Conservation (phyloP, 176 grass and related monocot species). For the Lolium rigidum region DNA sequence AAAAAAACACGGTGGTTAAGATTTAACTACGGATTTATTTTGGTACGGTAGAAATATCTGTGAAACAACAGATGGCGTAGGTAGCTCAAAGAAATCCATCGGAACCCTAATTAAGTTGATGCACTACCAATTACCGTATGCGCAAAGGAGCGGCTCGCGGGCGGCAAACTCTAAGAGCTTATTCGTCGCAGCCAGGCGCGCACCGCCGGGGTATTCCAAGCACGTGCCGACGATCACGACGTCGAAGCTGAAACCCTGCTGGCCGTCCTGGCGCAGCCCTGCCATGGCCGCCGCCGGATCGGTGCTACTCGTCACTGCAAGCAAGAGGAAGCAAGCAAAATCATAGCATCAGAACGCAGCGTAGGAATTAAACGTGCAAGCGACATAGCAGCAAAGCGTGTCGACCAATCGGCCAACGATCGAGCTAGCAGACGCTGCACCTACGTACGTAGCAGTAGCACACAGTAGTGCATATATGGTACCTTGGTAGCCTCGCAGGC, state of each 20-base stretch:
- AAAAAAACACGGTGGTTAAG: no score
- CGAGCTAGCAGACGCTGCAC: not conserved
- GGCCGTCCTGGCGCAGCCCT: not conserved
- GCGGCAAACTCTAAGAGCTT: not conserved
- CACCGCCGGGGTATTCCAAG: not conserved
- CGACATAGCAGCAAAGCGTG: not conserved
- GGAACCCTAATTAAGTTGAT: no score
- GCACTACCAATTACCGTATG: not conserved
- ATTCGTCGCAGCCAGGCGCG: no score
- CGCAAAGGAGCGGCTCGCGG: not conserved
- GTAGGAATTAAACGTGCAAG: not conserved
- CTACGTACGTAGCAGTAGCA: not conserved
- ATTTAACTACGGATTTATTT: no score
- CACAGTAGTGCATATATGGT: not conserved
- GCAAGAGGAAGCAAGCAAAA: not conserved
- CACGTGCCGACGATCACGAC: not conserved
- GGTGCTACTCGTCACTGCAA: not conserved
- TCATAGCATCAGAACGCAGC: not conserved
- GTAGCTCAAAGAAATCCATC: not conserved
- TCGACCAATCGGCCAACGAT: not conserved
- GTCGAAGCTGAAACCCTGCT: not conserved
- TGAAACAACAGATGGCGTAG: no score
- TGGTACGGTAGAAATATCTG: no score
- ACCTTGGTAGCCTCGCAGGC: not conserved
- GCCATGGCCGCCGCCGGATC: not conserved